Evolutionary conservation across 1,139 yeast genomes (phyloP).

Genomic region (Debaryomyces udenii): DNA sequence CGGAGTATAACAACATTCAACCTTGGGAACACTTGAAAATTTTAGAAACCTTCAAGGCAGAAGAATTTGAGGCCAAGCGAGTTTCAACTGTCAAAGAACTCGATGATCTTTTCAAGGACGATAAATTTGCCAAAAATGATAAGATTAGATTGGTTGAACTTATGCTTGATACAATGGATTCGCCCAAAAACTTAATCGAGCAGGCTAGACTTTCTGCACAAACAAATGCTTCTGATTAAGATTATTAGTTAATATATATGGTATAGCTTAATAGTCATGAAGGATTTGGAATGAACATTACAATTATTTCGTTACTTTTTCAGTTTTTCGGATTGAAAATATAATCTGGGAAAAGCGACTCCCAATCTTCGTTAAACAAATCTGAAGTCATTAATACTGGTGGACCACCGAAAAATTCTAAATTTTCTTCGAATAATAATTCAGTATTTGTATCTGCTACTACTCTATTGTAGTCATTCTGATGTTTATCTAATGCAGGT

Average conservation of each 20-base stretch:
- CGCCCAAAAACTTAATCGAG: conserved; percentile 35
- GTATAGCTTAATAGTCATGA: no score
- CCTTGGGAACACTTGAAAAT: conserved; percentile 41
- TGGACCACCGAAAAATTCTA: conserved; percentile 55
- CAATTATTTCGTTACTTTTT: neutral
- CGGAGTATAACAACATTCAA: conserved; percentile 42
- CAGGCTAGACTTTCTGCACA: conserved; percentile 31
- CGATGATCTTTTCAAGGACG: conserved; percentile 28
- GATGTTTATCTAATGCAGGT: conserved; percentile 2
- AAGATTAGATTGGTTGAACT: conserved; percentile 40
- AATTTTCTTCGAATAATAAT: conserved; percentile 28
- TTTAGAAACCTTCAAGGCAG: conserved; percentile 34
- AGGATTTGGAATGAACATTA: neutral
- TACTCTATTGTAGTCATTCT: conserved; percentile 12
- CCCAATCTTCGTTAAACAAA: conserved; percentile 55
- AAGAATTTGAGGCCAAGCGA: conserved; percentile 28
- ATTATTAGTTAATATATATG: conserved; percentile 2
- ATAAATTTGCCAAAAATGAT: conserved; percentile 29
- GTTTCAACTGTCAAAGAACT: conserved; percentile 33
- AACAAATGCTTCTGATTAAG: conserved; percentile 16
- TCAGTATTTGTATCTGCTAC: conserved; percentile 26
- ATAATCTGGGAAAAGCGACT: conserved; percentile 49
- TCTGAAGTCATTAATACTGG: conserved; percentile 58
- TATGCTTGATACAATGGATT: conserved; percentile 40
- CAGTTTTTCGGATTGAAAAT: conserved; percentile 19